A percentile compares a stretch with the other conserved stretches of the same genome.
Evolutionary conservation across 1,284 basidiomycete species (phyloP).

Genomic region (Papiliotrema nemorosa): DNA sequence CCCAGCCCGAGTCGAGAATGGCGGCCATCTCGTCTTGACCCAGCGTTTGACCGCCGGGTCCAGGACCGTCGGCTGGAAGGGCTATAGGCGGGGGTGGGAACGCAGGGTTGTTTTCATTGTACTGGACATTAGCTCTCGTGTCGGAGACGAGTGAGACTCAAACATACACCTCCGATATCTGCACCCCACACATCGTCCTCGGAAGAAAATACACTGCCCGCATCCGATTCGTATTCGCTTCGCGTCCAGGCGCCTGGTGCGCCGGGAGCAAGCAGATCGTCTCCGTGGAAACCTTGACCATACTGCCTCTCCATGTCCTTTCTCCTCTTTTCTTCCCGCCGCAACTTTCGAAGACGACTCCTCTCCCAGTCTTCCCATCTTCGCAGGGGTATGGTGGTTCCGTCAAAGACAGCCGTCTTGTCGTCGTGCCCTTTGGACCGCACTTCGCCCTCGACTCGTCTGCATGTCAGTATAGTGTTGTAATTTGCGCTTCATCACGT

Average conservation of each 20-base stretch:
- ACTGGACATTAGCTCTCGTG: slow-evolving; percentile 52
- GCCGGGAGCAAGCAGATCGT: slow-evolving; percentile 61
- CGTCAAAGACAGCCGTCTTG: slow-evolving; percentile 56
- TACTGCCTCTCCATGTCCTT: slow-evolving; percentile 68
- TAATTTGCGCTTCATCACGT: slow-evolving; percentile 33
- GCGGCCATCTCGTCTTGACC: slow-evolving; percentile 75
- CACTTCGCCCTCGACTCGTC: slow-evolving; percentile 87
- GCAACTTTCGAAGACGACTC: slow-evolving; percentile 85
- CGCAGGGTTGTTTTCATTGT: slow-evolving; percentile 75
- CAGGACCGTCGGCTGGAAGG: slow-evolving; percentile 51
- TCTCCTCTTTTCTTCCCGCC: slow-evolving; percentile 80
- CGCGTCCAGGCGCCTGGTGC: slow-evolving; percentile 26
- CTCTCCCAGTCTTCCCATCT: slow-evolving; percentile 99
- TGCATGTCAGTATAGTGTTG: slow-evolving; percentile 37
- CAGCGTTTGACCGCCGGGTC: slow-evolving; percentile 61
- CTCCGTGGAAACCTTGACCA: slow-evolving; percentile 51
- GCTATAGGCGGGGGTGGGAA: slow-evolving; percentile 80
- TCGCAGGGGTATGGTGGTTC: slow-evolving; percentile 73
- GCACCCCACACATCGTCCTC: slow-evolving; percentile 89
- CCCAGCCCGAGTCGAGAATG: slow-evolving; percentile 83
- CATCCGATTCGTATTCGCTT: slow-evolving; percentile 51
- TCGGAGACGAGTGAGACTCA: slow-evolving; percentile 47
- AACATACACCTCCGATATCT: slow-evolving; percentile 54
- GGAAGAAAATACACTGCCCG: slow-evolving; percentile 72
- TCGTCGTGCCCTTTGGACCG: slow-evolving; percentile 66